A percentile compares a stretch with the other conserved stretches of the same genome.
These are phyloP conservation scores for Mycena leptocephala DNA, from an alignment of 768 basidiomycete species.

Conservation along the genomic window DNA sequence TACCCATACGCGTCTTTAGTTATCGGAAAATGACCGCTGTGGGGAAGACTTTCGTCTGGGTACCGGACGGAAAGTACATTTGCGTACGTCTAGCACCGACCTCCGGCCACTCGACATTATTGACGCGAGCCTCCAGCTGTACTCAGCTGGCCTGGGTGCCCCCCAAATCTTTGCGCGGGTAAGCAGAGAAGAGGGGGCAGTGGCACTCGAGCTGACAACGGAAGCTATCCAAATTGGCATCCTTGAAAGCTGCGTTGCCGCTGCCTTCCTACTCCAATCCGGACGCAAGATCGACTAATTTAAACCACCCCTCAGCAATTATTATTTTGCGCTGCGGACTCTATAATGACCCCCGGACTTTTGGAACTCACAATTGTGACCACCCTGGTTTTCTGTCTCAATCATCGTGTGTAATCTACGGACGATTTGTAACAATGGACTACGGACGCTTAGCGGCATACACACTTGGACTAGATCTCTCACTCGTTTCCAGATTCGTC, in stretches of 20 bases:
- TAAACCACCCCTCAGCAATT: background rate
- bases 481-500: no score
- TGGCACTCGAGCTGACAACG: constrained; percentile 58
- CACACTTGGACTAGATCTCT: background rate
- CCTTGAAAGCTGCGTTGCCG: constrained; percentile 55
- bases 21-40: constrained; percentile 55
- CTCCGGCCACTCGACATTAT: background rate
- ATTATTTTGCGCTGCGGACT: no score
- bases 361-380: background rate
- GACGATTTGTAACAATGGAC: background rate
- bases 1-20: constrained; percentile 30
- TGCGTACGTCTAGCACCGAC: constrained; percentile 45
- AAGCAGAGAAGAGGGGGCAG: constrained; percentile 46
- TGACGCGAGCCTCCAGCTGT: constrained; percentile 44
- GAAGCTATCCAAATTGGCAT: constrained; percentile 58
- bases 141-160: constrained; percentile 41
- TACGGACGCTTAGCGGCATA: background rate
- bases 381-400: no score
- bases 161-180: constrained; percentile 45
- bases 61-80: constrained; percentile 54
- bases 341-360: background rate
- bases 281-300: constrained; percentile 60
- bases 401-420: background rate
- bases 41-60: constrained; percentile 53
- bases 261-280: constrained; percentile 55